Conservation (phyloP, 805 yeast species). For the Naumovozyma castellii region DNA sequence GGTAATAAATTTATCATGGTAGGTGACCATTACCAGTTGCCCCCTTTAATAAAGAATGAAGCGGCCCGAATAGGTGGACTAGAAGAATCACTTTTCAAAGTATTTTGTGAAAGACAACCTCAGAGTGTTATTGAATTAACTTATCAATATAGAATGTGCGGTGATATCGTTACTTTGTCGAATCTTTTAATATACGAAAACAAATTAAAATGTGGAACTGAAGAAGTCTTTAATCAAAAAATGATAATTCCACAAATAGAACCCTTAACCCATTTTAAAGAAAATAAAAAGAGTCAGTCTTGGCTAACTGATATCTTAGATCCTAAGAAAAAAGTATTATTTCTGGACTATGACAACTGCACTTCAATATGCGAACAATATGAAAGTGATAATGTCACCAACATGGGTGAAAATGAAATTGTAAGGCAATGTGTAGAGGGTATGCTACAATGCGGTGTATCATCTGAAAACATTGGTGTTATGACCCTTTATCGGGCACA, state of each 20-base stretch:
- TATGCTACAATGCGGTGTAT: constrained; percentile 51
- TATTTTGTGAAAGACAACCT: constrained; percentile 65
- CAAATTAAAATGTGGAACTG: constrained; percentile 64
- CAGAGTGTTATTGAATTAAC: constrained; percentile 65
- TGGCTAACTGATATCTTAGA: constrained; percentile 57
- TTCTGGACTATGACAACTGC: constrained; percentile 62
- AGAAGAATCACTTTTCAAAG: constrained; percentile 66
- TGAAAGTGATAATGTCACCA: constrained; percentile 60
- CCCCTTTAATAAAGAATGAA: constrained; percentile 71
- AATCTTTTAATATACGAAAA: constrained; percentile 73
- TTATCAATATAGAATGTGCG: constrained; percentile 86
- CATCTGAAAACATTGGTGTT: constrained; percentile 58
- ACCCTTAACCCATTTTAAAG: constrained; percentile 5
- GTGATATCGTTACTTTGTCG: constrained; percentile 75
- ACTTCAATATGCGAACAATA: constrained; percentile 48
- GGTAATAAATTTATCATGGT: constrained; percentile 78
- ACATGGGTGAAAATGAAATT: constrained; percentile 61
- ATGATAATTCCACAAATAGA: constrained; percentile 34
- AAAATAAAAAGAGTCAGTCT: not conserved
- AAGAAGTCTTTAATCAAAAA: constrained; percentile 48
- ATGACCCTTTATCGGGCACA: constrained; percentile 88
- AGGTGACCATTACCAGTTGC: constrained; percentile 93
- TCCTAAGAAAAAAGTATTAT: constrained; percentile 53
- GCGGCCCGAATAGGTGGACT: constrained; percentile 51
- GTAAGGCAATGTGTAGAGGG: constrained; percentile 53